Conservation (phyloP, 148 eudicot genomes). For the Rhododendron henanense region DNA sequence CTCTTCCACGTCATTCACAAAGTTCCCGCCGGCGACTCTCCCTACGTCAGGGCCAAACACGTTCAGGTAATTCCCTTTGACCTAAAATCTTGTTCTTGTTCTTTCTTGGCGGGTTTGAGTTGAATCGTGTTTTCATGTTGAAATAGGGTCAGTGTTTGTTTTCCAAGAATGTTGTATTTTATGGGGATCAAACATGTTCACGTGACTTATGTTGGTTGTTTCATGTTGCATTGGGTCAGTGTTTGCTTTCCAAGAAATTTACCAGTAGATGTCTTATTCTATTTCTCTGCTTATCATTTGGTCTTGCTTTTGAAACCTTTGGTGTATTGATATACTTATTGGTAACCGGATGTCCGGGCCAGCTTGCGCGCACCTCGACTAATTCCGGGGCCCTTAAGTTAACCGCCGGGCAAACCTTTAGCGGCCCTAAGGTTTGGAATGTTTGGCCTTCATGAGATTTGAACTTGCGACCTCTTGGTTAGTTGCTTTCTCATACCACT, state of each 20-base stretch:
- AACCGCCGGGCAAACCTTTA: too few species aligned
- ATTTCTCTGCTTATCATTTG: neutral
- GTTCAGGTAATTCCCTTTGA: slow-evolving; percentile 48
- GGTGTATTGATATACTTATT: too few species aligned
- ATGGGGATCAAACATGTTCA: neutral
- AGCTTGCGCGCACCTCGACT: too few species aligned
- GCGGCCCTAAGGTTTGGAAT: too few species aligned
- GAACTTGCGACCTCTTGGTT: too few species aligned
- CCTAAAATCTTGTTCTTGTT: neutral
- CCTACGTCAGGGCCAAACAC: slow-evolving; percentile 76
- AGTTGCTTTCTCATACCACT: too few species aligned
- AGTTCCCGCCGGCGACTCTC: slow-evolving; percentile 75
- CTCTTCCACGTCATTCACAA: slow-evolving; percentile 59
- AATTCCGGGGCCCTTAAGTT: too few species aligned
- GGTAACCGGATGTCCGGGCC: neutral
- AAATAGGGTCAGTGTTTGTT: neutral
- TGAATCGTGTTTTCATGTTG: neutral
- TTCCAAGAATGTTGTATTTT: neutral
- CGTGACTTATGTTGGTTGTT: neutral
- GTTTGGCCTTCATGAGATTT: too few species aligned
- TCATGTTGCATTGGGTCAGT: neutral
- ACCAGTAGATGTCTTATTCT: neutral
- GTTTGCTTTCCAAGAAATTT: neutral
- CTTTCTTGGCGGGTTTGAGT: neutral
- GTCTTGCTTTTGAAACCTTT: neutral